Evolutionary conservation across 2,329 filamentous ascomycete species (phyloP), one percentile per base, ranked within the genome.

Genomic region (Nigrospora osmanthi): DNA sequence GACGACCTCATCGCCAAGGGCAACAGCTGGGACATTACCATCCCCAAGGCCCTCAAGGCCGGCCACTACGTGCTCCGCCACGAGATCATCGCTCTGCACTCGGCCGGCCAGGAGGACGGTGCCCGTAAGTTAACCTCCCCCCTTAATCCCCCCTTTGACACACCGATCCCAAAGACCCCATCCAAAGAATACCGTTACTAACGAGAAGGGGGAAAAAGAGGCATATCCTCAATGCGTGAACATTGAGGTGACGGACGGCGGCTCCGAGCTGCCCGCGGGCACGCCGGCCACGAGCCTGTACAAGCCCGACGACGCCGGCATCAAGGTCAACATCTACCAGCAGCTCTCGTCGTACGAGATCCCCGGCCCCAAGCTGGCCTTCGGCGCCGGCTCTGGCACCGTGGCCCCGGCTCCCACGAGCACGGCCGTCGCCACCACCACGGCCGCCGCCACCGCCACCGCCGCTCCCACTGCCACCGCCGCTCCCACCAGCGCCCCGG

Each of bases 161-260:
- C n/a, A n/a, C n/a, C n/a, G n/a, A n/a, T n/a, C 6, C 23, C 23
- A 7, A 28, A 28, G 9, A 6, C 23, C 23, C 23, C 2, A 7
- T 28, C 23, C 4, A 6, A 6, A 28, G 10, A 10, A 6, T 28
- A 7, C 23, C 23, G 5, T 6, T 28, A 7, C 23, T 28, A 10
- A 28, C 23, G 7, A 28, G 23, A 28, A n/a, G n/a, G n/a, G n/a
- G n/a, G 23, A 28, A 28, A 28, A 6, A 28, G 9, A 28, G 23
- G 10, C 6, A 4, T 28, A 28, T 10, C 70, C 71, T 34, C 70
- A 73, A 52, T 73, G 78, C 57, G 63, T 78, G 59, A 80, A 81
- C 66, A 58, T 81, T 49, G 64, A 75, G 52, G 63, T 81, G 48
- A 72, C 70, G 36, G 74, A 75, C 41, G 61, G 61, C 33, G 73